Percentiles rank a stretch among this genome's conserved stretches.
These are phyloP conservation scores for Rubia tinctorum DNA, from an alignment of 305 asterid species.

Conservation along the genomic window DNA sequence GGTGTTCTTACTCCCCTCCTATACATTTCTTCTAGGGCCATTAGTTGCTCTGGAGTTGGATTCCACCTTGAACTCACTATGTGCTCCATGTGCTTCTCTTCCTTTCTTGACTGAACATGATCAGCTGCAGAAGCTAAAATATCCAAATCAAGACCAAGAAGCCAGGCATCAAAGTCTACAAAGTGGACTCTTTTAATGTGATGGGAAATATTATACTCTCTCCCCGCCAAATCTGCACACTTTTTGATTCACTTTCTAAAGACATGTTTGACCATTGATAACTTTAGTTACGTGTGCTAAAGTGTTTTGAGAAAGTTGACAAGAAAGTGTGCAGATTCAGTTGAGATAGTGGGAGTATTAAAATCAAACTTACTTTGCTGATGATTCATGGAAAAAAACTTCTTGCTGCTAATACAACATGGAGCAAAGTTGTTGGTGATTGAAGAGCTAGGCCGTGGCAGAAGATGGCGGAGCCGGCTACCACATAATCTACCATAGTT, in stretches of 20 bases:
- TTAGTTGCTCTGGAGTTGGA: constrained; percentile 82
- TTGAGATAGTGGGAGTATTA: background rate
- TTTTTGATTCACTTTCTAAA: too few species aligned
- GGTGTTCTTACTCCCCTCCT: constrained; percentile 64
- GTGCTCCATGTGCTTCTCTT: constrained; percentile 8
- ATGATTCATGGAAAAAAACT: constrained; percentile 10
- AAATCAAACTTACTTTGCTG: constrained; percentile 16
- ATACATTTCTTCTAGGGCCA: constrained; percentile 77
- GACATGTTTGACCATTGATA: too few species aligned
- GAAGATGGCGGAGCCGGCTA: constrained; percentile 7
- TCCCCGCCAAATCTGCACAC: too few species aligned
- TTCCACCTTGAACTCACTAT: constrained; percentile 57
- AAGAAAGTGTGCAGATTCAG: too few species aligned
- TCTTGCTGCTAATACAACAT: background rate
- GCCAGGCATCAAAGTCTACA: background rate
- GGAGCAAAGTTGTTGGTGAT: constrained; percentile 1
- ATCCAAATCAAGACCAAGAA: background rate
- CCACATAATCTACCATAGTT: background rate
- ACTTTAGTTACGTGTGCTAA: background rate
- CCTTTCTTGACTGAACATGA: constrained; percentile 12
- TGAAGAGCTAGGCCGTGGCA: constrained; percentile 16
- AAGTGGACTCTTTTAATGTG: too few species aligned
- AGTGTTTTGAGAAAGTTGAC: too few species aligned
- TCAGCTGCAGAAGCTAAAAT: background rate
- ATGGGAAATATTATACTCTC: too few species aligned